Evolutionary conservation across 2,329 filamentous ascomycete genomes (phyloP).

Genomic region (Tolypocladium capitatum): DNA sequence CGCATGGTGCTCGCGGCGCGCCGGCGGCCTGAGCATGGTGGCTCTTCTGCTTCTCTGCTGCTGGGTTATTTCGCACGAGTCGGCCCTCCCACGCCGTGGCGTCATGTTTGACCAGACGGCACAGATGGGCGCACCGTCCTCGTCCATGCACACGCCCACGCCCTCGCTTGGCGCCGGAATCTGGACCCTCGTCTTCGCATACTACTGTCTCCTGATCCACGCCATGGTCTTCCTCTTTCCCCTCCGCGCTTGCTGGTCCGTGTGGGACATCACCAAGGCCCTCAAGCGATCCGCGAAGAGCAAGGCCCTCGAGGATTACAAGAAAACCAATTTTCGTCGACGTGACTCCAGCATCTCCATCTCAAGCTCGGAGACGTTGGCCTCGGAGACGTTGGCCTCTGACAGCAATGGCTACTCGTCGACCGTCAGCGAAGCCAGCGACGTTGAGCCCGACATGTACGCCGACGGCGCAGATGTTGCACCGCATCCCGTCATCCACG

Average conservation of each 20-base stretch:
- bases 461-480: conserved; percentile 28
- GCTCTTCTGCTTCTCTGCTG: conserved; percentile 34
- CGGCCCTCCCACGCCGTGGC: conserved; percentile 27
- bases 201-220: conserved; percentile 54
- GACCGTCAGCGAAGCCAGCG: conserved; percentile 36
- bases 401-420: conserved; percentile 31
- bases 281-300: conserved; percentile 32
- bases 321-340: conserved; percentile 32
- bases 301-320: conserved; percentile 30
- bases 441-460: conserved; percentile 33
- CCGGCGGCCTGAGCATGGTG: conserved; percentile 42
- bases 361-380: conserved; percentile 43
- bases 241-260: conserved; percentile 46
- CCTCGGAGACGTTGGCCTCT: conserved; percentile 33
- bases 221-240: conserved; percentile 50
- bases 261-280: conserved; percentile 41
- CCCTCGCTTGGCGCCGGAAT: conserved; percentile 27
- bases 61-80: conserved; percentile 41
- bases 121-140: conserved; percentile 16
- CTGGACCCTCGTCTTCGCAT: conserved; percentile 43
- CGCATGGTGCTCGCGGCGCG: conserved; percentile 38
- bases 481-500: conserved; percentile 41
- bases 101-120: conserved; percentile 29
- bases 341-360: conserved; percentile 41
- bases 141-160: conserved; percentile 10